phyloP scores from a whole-genome alignment of 352 stramenopile genomes.

The Phytophthora chlamydospora region DNA sequence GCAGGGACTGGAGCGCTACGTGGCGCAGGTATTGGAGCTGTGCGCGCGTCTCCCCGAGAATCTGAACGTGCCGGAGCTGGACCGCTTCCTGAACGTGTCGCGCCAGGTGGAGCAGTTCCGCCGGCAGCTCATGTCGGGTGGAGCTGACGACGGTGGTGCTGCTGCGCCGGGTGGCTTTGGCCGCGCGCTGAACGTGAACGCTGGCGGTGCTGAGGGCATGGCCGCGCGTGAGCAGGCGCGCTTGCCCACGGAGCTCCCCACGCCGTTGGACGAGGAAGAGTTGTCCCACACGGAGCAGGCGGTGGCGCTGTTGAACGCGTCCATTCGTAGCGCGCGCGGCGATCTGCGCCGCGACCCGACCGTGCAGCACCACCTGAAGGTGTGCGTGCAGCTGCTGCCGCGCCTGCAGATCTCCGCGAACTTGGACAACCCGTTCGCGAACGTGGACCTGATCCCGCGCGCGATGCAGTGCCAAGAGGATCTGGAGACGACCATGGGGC shows the following conservation, averaged over 20 bases:
- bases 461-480: constrained; percentile 91
- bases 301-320: constrained; percentile 70
- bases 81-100: constrained; percentile 88
- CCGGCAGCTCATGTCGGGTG: constrained; percentile 58
- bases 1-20: constrained; percentile 78
- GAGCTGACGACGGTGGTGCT: constrained; percentile 29
- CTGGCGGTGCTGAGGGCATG: constrained; percentile 76
- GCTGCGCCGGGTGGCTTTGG: constrained; percentile 36
- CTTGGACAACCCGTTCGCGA: constrained; percentile 89
- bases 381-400: constrained; percentile 86
- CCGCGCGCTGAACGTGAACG: constrained; percentile 64
- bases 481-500: constrained; percentile 84
- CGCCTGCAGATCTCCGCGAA: constrained; percentile 90
- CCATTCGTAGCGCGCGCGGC: constrained; percentile 82
- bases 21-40: constrained; percentile 83
- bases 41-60: constrained; percentile 82
- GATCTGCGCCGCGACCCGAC: constrained; percentile 80
- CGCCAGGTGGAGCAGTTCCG: constrained; percentile 87
- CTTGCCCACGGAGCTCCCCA: constrained; percentile 82
- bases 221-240: constrained; percentile 80
- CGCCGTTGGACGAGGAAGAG: constrained; percentile 86
- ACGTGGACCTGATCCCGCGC: constrained; percentile 85
- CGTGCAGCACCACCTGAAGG: constrained; percentile 88
- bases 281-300: constrained; percentile 86
- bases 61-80: constrained; percentile 83